Percentiles rank a stretch among this genome's conserved stretches.
Evolutionary conservation across 2,329 filamentous ascomycete species (phyloP).

Genomic region (Arthrobotrys iridis): DNA sequence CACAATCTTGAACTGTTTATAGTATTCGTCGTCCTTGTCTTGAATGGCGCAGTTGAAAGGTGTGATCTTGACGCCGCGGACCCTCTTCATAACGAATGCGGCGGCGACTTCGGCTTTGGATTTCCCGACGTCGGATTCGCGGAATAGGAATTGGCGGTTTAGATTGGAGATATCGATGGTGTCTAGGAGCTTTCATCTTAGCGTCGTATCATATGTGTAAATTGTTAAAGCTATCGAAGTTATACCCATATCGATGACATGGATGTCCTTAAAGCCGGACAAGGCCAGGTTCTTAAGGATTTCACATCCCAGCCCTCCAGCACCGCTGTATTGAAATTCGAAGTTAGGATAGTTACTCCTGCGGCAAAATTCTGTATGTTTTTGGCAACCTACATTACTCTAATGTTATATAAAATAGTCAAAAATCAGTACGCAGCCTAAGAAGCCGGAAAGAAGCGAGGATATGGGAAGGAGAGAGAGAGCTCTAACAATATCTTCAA

Average conservation of each 20-base stretch:
- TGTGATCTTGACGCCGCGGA: constrained; percentile 90
- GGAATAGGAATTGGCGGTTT: constrained; percentile 97
- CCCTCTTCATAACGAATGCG: constrained; percentile 85
- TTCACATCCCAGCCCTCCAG: constrained; percentile 93
- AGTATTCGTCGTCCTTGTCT: constrained; percentile 95
- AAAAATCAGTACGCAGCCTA: background rate
- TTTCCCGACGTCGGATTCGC: constrained; percentile 88
- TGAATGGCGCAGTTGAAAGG: constrained; percentile 95
- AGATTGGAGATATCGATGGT: constrained; percentile 99
- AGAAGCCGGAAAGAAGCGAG: background rate
- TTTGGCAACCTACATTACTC: constrained; percentile 60
- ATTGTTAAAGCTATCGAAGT: constrained; percentile 24
- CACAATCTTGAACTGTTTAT: constrained; percentile 94
- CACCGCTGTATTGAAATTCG: constrained; percentile 71
- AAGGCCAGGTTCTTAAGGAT: constrained; percentile 95
- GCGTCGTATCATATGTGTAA: background rate
- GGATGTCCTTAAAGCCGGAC: constrained; percentile 94
- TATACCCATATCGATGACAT: constrained; percentile 97
- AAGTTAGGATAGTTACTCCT: constrained; percentile 55
- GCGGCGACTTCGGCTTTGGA: constrained; percentile 94
- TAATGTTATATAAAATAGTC: constrained; percentile 48
- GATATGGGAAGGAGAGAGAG: background rate
- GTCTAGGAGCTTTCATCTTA: constrained; percentile 66
- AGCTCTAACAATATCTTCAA: constrained; percentile 77
- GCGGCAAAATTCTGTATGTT: constrained; percentile 16